Evolutionary conservation across 148 eudicot species (phyloP).

Genomic region (Amaranthus hypochondriacus): DNA sequence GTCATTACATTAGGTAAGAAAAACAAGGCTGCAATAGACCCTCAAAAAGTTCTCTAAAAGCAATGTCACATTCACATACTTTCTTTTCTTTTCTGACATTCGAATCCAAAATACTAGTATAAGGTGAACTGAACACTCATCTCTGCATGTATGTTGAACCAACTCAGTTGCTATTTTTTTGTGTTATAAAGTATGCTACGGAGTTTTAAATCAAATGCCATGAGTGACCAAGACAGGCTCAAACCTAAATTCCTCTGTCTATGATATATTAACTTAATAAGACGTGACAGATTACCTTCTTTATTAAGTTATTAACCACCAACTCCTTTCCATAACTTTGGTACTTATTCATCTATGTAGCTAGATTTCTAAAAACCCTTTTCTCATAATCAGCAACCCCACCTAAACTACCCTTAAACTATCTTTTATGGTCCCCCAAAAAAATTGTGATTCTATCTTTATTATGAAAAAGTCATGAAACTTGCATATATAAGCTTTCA

Average conservation of each 20-base stretch:
- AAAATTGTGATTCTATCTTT: conserved; percentile 12
- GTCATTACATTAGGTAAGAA: conserved; percentile 24
- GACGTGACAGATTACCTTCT: background rate
- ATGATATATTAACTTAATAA: no score
- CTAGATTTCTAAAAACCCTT: conserved; percentile 4
- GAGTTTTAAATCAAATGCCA: no score
- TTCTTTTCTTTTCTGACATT: background rate
- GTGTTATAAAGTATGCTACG: no score
- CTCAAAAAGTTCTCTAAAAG: background rate
- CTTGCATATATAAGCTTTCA: conserved; percentile 13
- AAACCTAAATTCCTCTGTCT: no score
- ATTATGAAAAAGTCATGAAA: conserved; percentile 17
- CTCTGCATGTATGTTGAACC: no score
- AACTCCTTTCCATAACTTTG: conserved; percentile 8
- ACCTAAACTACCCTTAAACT: background rate
- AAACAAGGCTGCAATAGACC: background rate
- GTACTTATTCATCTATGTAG: background rate
- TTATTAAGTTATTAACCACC: conserved; percentile 7
- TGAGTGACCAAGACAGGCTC: no score
- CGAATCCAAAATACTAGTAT: background rate
- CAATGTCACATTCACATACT: background rate
- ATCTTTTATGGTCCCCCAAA: conserved; percentile 16
- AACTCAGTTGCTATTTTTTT: no score
- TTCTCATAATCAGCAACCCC: conserved; percentile 16
- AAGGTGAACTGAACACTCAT: no score